These are phyloP conservation scores for Platismatia glauca DNA, from an alignment of 495 filamentous ascomycete genomes.

Conservation along the genomic window DNA sequence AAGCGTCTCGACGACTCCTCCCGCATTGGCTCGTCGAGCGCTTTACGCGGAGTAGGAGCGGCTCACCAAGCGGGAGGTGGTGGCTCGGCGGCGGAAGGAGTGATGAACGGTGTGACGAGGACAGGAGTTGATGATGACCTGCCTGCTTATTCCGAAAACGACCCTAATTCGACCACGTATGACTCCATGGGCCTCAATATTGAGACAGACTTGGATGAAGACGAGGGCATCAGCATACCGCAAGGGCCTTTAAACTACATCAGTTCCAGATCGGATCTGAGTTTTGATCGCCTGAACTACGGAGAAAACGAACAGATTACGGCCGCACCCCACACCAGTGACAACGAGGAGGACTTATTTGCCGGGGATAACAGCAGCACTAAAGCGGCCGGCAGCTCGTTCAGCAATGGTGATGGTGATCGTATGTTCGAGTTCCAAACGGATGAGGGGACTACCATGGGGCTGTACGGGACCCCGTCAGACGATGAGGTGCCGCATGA, in stretches of 20 bases:
- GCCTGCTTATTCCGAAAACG: slow-evolving; percentile 24
- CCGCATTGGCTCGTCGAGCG: slow-evolving; percentile 79
- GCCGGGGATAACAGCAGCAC: slow-evolving; percentile 35
- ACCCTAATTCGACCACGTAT: slow-evolving; percentile 20
- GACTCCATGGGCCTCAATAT: slow-evolving; percentile 29
- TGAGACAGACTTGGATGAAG: slow-evolving; percentile 27
- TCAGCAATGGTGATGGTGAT: slow-evolving; percentile 35
- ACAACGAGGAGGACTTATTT: slow-evolving; percentile 32
- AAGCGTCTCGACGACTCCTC: slow-evolving; percentile 78
- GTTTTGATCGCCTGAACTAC: slow-evolving; percentile 18
- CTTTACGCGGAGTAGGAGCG: slow-evolving; percentile 65
- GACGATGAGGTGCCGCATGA: slow-evolving; percentile 31
- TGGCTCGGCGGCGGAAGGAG: slow-evolving; percentile 35
- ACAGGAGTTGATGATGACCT: slow-evolving; percentile 19
- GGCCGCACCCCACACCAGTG: slow-evolving; percentile 22
- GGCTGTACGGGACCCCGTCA: slow-evolving; percentile 26
- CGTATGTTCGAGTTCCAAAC: slow-evolving; percentile 29
- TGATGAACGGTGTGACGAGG: slow-evolving; percentile 14
- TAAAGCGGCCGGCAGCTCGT: slow-evolving; percentile 36
- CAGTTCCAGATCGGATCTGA: slow-evolving; percentile 33
- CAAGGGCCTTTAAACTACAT: slow-evolving; percentile 23
- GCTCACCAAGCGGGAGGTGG: slow-evolving; percentile 57
- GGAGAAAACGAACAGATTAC: slow-evolving; percentile 30
- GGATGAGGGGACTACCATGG: slow-evolving; percentile 24
- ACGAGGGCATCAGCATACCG: slow-evolving; percentile 23